Percentiles rank a stretch among this genome's conserved stretches.
These are phyloP conservation scores for Scedosporium minutisporum DNA, from an alignment of 2,329 filamentous ascomycete species.

Conservation along the genomic window DNA sequence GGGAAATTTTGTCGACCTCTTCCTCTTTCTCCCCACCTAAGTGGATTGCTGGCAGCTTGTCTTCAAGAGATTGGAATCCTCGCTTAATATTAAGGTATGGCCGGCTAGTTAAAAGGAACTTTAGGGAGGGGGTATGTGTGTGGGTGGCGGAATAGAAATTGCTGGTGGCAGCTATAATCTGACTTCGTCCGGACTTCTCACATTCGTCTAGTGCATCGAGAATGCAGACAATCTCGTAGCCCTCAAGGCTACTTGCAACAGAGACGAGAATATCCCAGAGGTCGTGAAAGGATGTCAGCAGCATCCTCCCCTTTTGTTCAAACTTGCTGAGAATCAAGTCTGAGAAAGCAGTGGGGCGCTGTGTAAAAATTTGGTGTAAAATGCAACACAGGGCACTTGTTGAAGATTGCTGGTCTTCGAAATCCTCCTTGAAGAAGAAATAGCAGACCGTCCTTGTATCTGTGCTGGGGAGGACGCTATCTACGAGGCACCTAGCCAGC, in stretches of 20 bases:
- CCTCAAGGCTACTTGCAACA: conserved; percentile 7
- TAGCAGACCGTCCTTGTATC: conserved; percentile 21
- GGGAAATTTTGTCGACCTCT: conserved; percentile 10
- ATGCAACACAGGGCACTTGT: conserved; percentile 23
- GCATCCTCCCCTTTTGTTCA: conserved; percentile 10
- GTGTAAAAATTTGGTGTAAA: conserved; percentile 26
- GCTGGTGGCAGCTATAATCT: neutral
- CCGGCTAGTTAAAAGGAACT: conserved; percentile 25
- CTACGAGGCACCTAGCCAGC: conserved; percentile 24
- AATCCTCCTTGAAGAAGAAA: conserved; percentile 37
- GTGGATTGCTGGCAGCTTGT: conserved; percentile 10
- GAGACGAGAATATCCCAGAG: conserved; percentile 22
- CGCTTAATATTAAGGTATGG: conserved; percentile 16
- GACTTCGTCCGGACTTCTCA: conserved; percentile 8
- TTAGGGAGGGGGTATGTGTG: conserved; percentile 14
- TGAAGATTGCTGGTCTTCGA: conserved; percentile 21
- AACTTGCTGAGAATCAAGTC: conserved; percentile 8
- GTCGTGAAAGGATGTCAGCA: conserved; percentile 14
- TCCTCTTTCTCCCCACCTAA: conserved; percentile 11
- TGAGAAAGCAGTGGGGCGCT: conserved; percentile 15
- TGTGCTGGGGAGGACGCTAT: conserved; percentile 15
- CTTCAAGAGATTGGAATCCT: conserved; percentile 10
- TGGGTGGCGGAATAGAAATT: neutral
- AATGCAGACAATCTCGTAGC: conserved; percentile 22
- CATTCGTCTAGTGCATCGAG: conserved; percentile 34